Conservation (phyloP, 768 basidiomycete species). For the Russula earlei region DNA sequence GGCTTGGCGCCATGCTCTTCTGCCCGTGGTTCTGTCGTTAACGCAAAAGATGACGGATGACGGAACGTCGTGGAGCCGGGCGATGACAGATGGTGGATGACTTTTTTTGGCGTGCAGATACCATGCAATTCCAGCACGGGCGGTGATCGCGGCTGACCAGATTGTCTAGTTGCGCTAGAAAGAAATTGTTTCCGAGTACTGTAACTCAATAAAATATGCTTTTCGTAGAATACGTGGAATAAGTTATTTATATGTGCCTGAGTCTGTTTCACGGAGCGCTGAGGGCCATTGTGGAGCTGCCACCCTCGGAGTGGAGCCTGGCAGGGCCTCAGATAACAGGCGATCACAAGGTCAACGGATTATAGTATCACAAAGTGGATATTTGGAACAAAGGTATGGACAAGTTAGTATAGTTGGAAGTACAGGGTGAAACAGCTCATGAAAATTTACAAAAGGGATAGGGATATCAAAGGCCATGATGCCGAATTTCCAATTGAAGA, state of each 20-base stretch:
- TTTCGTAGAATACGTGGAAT: neutral
- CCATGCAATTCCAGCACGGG: neutral
- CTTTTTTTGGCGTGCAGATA: too few relatives aligned
- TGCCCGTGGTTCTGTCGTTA: too few relatives aligned
- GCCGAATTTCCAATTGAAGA: neutral
- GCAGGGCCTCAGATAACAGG: neutral
- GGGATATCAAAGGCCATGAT: neutral
- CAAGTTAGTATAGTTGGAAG: neutral
- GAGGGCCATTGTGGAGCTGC: conserved; percentile 3
- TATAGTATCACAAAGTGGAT: neutral
- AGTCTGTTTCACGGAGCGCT: conserved; percentile 13
- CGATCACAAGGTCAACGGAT: neutral
- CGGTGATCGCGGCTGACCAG: neutral
- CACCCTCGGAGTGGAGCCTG: conserved; percentile 1
- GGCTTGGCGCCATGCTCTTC: neutral
- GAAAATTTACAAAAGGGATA: neutral
- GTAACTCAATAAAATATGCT: neutral
- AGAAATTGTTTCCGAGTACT: too few relatives aligned
- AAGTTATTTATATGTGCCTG: conserved; percentile 1
- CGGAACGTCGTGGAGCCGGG: neutral
- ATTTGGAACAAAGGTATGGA: neutral
- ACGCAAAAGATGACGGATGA: too few relatives aligned
- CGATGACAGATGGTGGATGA: neutral
- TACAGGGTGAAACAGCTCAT: neutral
- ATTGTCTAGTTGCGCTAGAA: too few relatives aligned